Base-by-base conservation (phyloP, 169 alveolate species). In the Eimeria necatrix region DNA sequence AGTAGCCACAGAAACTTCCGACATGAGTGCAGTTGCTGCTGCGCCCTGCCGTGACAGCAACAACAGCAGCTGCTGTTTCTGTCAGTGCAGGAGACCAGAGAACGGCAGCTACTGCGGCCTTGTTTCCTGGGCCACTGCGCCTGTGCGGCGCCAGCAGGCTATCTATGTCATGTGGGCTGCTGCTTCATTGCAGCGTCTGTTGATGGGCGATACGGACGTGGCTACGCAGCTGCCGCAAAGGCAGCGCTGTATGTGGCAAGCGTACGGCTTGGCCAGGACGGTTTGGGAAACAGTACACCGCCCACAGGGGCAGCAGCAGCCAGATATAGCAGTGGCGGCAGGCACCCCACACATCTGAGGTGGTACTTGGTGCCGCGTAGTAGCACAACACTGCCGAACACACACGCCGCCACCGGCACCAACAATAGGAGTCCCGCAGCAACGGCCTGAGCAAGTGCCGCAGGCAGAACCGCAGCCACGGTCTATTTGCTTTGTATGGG, bases 191-290 rank as follows among this genome's bases (percentile, higher is more conserved):
- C 87, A 78, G 68, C 18, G 53, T 48, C 46, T 20, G 4, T 81
- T 53, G 48, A 81, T 5, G 7, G 90, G 90, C 14, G 71, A 52
- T 16, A 52, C 5, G 26, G 52, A 8, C 26, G 71, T 52, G 6
- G 90, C n/a, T 6, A 52, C 73, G 90, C 90, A 81, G 71, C 90
- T 20, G 46, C 90, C 90, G 20, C 71, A 81, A n/a, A 51, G 73
- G 22, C 90, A 81, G 73, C 90, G 90, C 51, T 81, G 90, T 0
- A 71, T 22, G 71, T 81, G 90, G 52, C 73, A 81, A 18, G 53
- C 22, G 51, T 81, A 81, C 18, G 73, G 73, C 52, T 32, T 49
- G 6, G 70, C 22, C 22, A 49, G 46, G 52, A 49, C 18, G 7
- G 73, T 24, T 22, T 81, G 90, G n/a, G 71, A 81, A 49, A 52